Conservation (phyloP, 2,329 filamentous ascomycete genomes). For the Lecanicillium sp. region DNA sequence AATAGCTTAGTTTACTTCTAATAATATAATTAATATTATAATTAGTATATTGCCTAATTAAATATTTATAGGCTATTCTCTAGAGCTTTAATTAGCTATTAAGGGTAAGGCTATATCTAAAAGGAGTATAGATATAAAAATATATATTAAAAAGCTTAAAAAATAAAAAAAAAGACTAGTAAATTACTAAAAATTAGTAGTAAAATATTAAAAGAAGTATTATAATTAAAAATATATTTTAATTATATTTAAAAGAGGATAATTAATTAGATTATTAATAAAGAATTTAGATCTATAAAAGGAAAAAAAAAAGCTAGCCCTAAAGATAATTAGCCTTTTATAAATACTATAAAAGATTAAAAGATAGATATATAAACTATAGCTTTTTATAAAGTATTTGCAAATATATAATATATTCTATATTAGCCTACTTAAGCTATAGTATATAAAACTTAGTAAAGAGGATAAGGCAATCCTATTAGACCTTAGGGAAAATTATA, state of each 20-base stretch:
- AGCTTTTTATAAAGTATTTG: not conserved
- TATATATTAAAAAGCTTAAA: not conserved
- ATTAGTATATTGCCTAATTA: not conserved
- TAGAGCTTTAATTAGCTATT: not conserved
- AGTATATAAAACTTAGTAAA: too few relatives aligned
- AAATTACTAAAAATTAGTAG: not conserved
- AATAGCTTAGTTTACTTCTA: not conserved
- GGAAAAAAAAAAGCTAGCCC: not conserved
- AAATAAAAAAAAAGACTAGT: not conserved
- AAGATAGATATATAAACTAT: not conserved
- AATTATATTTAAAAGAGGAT: not conserved
- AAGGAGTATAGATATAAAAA: not conserved
- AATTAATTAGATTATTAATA: not conserved
- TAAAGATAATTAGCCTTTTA: not conserved
- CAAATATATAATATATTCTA: constrained; percentile 3
- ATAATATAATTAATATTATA: not conserved
- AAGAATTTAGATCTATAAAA: not conserved
- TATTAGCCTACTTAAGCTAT: not conserved
- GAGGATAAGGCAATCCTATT: not conserved
- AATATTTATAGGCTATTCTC: not conserved
- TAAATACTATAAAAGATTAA: not conserved
- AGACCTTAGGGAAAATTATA: not conserved
- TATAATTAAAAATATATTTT: not conserved
- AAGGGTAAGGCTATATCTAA: not conserved
- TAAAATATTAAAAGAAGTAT: not conserved